Evolutionary conservation across 108 stramenopile species (phyloP), one percentile per base, ranked within the genome.

Genomic region (Pinguiococcus pyrenoidosus): DNA sequence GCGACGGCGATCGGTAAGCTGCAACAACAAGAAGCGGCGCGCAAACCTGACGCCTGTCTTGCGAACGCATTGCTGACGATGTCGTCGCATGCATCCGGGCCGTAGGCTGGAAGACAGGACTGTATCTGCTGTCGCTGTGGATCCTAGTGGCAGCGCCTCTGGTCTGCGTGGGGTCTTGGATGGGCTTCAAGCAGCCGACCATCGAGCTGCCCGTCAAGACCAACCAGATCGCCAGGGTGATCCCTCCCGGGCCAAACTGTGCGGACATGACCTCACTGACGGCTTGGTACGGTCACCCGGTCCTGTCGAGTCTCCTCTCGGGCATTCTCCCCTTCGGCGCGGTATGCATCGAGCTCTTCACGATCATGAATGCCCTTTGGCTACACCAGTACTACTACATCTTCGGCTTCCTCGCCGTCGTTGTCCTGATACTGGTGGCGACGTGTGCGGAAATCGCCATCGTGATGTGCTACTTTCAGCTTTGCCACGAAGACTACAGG

Each of bases 361-460:
- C 96, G 73, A 92, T 99, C 64, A 96, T 99, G 92, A 81, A 80
- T 28, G 83, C 89, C 29, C 69, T 99, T 45, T 99, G 97, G 97
- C 72, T 94, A 51, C 83, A 91, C 54, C 56, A 56, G 56, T 77
- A 87, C 40, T 99, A 96, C 69, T 99, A 96, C 80, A 84, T 99
- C 23, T 96, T 99, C 77, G 92, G 97, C 40, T 96, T 99, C 66
- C 73, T 99, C 27, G 64, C 85, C 63, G 74, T 87, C 18, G 94
- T 96, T 2, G 41, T 92, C 23, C 17, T 89, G 44, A 93, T 96
- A 49, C 70, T 99, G 39, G 68, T 74, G 17, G 74, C 80, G 32
- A 95, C 92, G 8, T 93, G 92, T 63, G 87, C 92, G 1, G 80
- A 91, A 72, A 91, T 95, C 22, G 60, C 85, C 29, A 89, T 96